Evolutionary conservation across 768 basidiomycete species (phyloP), one percentile per base, ranked within the genome.

Genomic region (Tricholoma hemisulphureum): DNA sequence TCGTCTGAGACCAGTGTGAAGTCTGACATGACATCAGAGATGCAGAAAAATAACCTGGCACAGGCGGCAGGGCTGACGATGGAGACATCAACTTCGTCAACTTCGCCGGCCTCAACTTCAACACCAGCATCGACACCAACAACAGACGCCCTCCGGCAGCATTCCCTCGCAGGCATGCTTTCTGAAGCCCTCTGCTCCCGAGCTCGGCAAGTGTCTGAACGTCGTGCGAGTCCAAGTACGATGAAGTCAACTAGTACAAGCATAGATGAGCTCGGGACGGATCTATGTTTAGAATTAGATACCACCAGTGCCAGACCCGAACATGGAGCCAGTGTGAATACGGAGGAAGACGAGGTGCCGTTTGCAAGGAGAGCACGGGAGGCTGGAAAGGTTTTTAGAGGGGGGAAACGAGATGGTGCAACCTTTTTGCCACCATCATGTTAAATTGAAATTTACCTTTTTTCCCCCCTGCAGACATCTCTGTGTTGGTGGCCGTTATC

Each of bases 351-450:
- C 54, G 90, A 91, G 60, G 83, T 89, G 34, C 93, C 93, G n/a
- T 95, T 95, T 73, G 91, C 85, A 53, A 73, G 87, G n/a, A 80
- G 89, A 18, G 92, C 93, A 21, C 76, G 83, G 61, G 87, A 93
- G 64, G 81, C 82, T 51, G 92, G 92, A 14, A 82, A 83, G 65
- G 71, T 71, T 32, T 94, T 91, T 69, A 75, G 77, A 16, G 93
- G 93, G 37, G 93, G 93, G 28, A 95, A 95, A 76, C 82, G 83
- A 51, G 93, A 95, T 74, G 93, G 91, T 91, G 58, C 18, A 75
- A 65, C 51, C 43, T 16, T 21, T 28, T 4, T 11, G n/a, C n/a
- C n/a, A n/a, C n/a, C n/a, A n/a, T n/a, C n/a, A n/a, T n/a, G n/a
- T n/a, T n/a, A n/a, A n/a, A n/a, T n/a, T n/a, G n/a, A n/a, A n/a